These are phyloP conservation scores for Rhodomyrtus tomentosa DNA, from an alignment of 345 rosid species.

Conservation along the genomic window DNA sequence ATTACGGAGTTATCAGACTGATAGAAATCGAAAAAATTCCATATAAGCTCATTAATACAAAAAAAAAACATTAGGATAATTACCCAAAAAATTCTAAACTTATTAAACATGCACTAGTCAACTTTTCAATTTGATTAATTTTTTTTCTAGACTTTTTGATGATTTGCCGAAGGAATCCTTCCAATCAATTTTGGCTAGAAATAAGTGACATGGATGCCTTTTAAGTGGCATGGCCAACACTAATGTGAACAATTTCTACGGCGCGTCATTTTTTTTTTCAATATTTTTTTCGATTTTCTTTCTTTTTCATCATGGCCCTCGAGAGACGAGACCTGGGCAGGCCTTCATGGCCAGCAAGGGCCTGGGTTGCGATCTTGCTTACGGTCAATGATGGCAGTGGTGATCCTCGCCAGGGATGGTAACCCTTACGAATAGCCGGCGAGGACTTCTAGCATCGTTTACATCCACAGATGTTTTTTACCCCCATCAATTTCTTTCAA, in stretches of 20 bases:
- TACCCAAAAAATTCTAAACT: not conserved
- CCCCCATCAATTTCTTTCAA: too few species aligned
- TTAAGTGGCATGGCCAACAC: fast-evolving
- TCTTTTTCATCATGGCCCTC: not conserved
- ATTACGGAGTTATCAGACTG: not conserved
- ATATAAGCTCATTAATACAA: not conserved
- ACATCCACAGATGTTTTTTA: too few species aligned
- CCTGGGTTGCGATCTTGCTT: too few species aligned
- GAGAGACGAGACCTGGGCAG: too few species aligned
- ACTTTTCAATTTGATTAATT: not conserved
- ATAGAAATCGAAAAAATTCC: not conserved
- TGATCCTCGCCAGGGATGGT: fast-evolving
- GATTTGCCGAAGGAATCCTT: not conserved
- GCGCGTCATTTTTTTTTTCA: fast-evolving
- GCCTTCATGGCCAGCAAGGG: too few species aligned
- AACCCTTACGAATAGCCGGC: too few species aligned
- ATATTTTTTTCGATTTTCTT: not conserved
- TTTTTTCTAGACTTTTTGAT: fast-evolving
- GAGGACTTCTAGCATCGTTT: too few species aligned
- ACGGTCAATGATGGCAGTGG: fast-evolving
- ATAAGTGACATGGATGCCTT: fast-evolving
- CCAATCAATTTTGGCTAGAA: not conserved
- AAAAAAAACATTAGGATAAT: not conserved
- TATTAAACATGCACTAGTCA: too few species aligned
- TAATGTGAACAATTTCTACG: fast-evolving